phyloP scores from a whole-genome alignment of 805 yeast species.

The Candida silvicultrix region DNA sequence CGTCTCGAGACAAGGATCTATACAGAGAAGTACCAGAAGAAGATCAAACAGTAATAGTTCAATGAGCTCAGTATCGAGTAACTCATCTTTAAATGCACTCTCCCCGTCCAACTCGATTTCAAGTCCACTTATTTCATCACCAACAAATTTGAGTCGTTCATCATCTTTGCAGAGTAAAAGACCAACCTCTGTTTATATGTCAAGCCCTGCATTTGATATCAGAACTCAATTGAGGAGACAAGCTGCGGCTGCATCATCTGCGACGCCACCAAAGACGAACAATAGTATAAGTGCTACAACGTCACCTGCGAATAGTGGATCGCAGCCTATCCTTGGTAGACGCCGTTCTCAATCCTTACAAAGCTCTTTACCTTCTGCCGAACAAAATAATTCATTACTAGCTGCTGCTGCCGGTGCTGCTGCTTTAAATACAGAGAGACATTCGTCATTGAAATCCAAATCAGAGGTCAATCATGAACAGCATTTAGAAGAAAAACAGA shows the following conservation, averaged over 20 bases:
- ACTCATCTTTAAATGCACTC: background rate
- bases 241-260: constrained; percentile 9
- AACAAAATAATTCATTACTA: background rate
- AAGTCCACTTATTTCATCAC: constrained; percentile 7
- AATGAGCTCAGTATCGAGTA: background rate
- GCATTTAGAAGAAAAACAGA: background rate
- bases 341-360: constrained; percentile 11
- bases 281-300: background rate
- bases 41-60: constrained; percentile 13
- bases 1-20: constrained; percentile 11
- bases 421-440: constrained; percentile 13
- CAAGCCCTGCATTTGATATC: constrained; percentile 22
- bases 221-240: constrained; percentile 21
- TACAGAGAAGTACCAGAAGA: constrained; percentile 1
- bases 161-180: constrained; percentile 14
- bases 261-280: background rate
- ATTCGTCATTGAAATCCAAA: constrained; percentile 13
- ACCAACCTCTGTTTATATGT: constrained; percentile 17
- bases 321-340: constrained; percentile 1
- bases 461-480: constrained; percentile 4
- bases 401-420: constrained; percentile 22
- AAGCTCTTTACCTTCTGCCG: constrained; percentile 1
- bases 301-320: constrained; percentile 1
- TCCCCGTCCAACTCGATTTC: background rate
- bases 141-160: constrained; percentile 13